Conservation (phyloP, 2,329 filamentous ascomycete species). For the Talaromyces islandicus region DNA sequence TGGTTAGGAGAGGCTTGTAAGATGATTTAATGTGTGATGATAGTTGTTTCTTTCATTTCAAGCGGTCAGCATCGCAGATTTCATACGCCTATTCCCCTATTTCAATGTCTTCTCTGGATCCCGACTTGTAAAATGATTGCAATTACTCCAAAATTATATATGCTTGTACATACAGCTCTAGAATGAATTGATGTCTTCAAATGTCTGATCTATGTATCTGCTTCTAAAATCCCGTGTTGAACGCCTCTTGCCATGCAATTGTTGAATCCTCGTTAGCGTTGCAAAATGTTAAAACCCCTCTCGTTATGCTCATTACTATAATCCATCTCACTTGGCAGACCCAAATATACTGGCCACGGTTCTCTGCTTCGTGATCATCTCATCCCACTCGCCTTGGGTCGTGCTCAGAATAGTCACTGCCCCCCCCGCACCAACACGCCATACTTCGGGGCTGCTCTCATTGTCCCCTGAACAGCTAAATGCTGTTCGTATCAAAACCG, state of each 20-base stretch:
- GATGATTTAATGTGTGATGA: background rate
- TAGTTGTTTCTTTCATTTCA: background rate
- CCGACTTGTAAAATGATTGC: background rate
- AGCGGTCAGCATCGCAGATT: background rate
- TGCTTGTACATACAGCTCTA: background rate
- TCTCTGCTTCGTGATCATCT: slow-evolving; percentile 74
- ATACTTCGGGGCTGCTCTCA: slow-evolving; percentile 37
- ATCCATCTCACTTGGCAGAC: background rate
- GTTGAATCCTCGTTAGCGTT: background rate
- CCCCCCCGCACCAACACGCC: slow-evolving; percentile 84
- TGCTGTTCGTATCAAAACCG: slow-evolving; percentile 79
- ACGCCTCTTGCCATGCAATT: background rate
- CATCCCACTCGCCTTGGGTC: slow-evolving; percentile 73
- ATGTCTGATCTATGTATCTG: background rate
- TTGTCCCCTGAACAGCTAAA: slow-evolving; percentile 43
- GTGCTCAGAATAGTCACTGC: slow-evolving; percentile 83
- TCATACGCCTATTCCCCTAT: background rate
- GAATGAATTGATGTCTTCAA: background rate
- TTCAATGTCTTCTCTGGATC: background rate
- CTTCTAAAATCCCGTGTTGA: background rate
- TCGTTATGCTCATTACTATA: background rate
- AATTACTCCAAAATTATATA: background rate
- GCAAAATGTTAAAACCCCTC: background rate
- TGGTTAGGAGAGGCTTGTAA: slow-evolving; percentile 26
- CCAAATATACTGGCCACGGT: slow-evolving; percentile 39